Evolutionary conservation across 306 rosid genomes (phyloP), one percentile per base, ranked within the genome.

Genomic region (Dalbergia cultrata): DNA sequence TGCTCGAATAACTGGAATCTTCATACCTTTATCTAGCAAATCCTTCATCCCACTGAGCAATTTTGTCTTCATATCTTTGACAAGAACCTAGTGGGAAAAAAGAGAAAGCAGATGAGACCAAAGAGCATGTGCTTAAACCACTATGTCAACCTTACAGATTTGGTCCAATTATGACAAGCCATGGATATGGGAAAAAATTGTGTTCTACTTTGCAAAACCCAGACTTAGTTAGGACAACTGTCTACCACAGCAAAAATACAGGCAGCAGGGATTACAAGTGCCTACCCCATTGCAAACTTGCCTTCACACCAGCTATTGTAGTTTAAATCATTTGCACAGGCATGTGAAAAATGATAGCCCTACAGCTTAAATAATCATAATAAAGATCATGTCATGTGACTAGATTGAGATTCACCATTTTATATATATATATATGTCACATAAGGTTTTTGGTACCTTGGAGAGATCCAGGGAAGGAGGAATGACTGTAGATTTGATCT

Each of bases 381-480:
- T 44, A 66, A 66, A 56, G 65, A 65, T 34, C 66, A 57, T 53
- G 65, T 7, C 43, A 70, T 60, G 83, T 75, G 67, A 60, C 67
- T 35, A 22, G 39, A 63, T 65, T 71, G 52, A 47, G 54, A 67
- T 12, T 59, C 76, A 65, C 16, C 17, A 57, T 75, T 59, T 35
- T 17, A 18, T 50, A 70, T 62, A 69, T 35, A 86, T 26, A 26
- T 26, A 26, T 26, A 45, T 37, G 57, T 13, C 13, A 68, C 13
- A 64, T 34, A 34, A 74, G 39, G 49, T 47, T 66, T 56, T 72
- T 34, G 49, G 75, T 79, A 91, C 97, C 95, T 92, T 92, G 70
- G 95, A 92, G 34, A 94, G 94, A 70, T 83, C 85, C 31, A 65
- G 60, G 33, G 97, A 83, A 72, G 95, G 97, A 83, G 97, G 97